Percentiles rank a stretch among this genome's conserved stretches.
Conservation (phyloP, 1,284 basidiomycete genomes). For the Pulchroboletus neoregius region DNA sequence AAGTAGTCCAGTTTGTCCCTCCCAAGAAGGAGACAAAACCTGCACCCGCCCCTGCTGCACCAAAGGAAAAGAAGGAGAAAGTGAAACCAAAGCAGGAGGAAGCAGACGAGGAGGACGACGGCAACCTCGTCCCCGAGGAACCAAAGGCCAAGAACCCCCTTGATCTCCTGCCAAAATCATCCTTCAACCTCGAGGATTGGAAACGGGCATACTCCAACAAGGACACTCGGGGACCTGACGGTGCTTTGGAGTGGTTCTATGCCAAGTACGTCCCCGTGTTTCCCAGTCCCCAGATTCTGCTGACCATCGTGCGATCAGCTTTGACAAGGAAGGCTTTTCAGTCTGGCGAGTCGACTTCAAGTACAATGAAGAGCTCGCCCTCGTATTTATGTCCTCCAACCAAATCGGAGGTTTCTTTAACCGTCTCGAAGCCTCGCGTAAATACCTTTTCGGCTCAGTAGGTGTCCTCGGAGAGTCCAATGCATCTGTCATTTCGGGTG, state of each 20-base stretch:
- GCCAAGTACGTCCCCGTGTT: constrained; percentile 56
- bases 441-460: constrained; percentile 91
- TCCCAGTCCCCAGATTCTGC: constrained; percentile 13
- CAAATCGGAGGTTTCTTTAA: constrained; percentile 94
- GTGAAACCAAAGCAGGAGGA: constrained; percentile 55
- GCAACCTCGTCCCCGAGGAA: constrained; percentile 56
- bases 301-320: constrained; percentile 49
- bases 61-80: constrained; percentile 57
- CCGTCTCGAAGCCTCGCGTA: constrained; percentile 91
- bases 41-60: constrained; percentile 38
- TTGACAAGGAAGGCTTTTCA: constrained; percentile 89
- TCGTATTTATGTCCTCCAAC: constrained; percentile 89
- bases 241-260: constrained; percentile 87
- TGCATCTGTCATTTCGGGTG: constrained; percentile 76
- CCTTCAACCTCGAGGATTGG: constrained; percentile 96
- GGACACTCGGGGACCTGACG: constrained; percentile 79
- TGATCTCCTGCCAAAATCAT: constrained; percentile 86
- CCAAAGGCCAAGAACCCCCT: constrained; percentile 92
- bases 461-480: constrained; percentile 86
- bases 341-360: constrained; percentile 94
- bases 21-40: constrained; percentile 66
- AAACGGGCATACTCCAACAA: constrained; percentile 98
- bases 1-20: constrained; percentile 67
- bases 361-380: constrained; percentile 93
- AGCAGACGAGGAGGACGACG: constrained; percentile 66